Conservation (phyloP, 2,329 filamentous ascomycete genomes). For the Scleromitrula shiraiana region DNA sequence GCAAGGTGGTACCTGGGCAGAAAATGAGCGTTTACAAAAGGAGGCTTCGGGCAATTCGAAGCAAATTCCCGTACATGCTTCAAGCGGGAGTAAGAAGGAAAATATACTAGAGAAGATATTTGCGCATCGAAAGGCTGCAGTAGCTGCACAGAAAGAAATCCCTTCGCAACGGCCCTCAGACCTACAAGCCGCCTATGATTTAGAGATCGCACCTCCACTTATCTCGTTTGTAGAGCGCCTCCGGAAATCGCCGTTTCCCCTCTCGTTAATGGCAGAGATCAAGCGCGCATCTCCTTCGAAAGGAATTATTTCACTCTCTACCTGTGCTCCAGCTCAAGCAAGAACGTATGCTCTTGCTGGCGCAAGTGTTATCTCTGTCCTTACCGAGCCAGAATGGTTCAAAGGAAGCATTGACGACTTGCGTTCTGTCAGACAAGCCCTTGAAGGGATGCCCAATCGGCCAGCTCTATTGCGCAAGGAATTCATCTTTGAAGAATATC, state of each 20-base stretch:
- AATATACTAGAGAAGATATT: constrained; percentile 93
- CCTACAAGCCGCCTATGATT: constrained; percentile 76
- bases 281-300: constrained; percentile 96
- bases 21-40: constrained; percentile 56
- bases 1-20: constrained; percentile 85
- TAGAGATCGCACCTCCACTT: constrained; percentile 76
- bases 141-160: constrained; percentile 73
- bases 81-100: constrained; percentile 48
- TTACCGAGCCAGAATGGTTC: constrained; percentile 98
- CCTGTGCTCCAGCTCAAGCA: constrained; percentile 84
- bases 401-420: constrained; percentile 96
- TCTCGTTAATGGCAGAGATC: constrained; percentile 95
- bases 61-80: constrained; percentile 15
- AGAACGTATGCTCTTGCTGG: constrained; percentile 87
- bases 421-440: constrained; percentile 73
- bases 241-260: constrained; percentile 71
- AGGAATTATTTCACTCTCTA: constrained; percentile 80
- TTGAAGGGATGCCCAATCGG: constrained; percentile 86
- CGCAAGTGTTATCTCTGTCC: constrained; percentile 94
- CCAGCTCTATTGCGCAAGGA: constrained; percentile 92
- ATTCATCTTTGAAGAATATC: constrained; percentile 96
- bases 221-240: constrained; percentile 74
- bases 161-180: constrained; percentile 79
- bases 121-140: constrained; percentile 64
- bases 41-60: constrained; percentile 28